These are phyloP conservation scores for Microcyclosporella mali DNA, from an alignment of 2,329 filamentous ascomycete genomes.

Conservation along the genomic window DNA sequence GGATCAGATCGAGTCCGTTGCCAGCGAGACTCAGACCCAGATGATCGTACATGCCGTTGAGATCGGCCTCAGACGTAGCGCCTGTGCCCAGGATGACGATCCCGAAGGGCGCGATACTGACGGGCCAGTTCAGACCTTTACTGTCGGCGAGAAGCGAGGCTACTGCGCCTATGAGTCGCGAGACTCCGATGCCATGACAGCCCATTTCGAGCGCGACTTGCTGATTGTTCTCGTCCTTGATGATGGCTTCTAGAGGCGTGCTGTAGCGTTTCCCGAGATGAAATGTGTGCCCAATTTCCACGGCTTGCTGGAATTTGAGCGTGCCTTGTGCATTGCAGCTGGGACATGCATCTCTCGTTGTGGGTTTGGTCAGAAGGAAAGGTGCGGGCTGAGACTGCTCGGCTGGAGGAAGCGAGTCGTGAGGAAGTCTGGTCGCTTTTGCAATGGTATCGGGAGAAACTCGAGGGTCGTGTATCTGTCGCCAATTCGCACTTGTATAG, in stretches of 20 bases:
- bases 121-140: conserved; percentile 80
- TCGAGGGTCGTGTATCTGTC: conserved; percentile 11
- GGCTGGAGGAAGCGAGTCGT: background rate
- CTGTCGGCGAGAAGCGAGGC: conserved; percentile 68
- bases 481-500: too few species aligned
- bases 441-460: conserved; percentile 6
- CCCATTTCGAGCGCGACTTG: conserved; percentile 76
- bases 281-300: conserved; percentile 94
- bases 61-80: conserved; percentile 12
- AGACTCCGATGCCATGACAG: conserved; percentile 91
- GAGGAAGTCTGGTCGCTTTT: background rate
- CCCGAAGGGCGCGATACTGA: conserved; percentile 78
- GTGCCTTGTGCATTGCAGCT: conserved; percentile 55
- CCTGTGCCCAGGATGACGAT: conserved; percentile 55
- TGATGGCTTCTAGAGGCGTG: conserved; percentile 60
- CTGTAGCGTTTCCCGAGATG: conserved; percentile 87
- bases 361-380: conserved; percentile 60
- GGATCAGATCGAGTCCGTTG: conserved; percentile 50
- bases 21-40: conserved; percentile 34
- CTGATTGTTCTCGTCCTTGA: conserved; percentile 39
- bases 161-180: conserved; percentile 79
- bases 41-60: conserved; percentile 53
- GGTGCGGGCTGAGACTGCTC: conserved; percentile 18
- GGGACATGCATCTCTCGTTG: conserved; percentile 65
- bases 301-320: conserved; percentile 62